Evolutionary conservation across 768 basidiomycete species (phyloP), one percentile per base, ranked within the genome.

Genomic region (Leucocoprinus leucothites): DNA sequence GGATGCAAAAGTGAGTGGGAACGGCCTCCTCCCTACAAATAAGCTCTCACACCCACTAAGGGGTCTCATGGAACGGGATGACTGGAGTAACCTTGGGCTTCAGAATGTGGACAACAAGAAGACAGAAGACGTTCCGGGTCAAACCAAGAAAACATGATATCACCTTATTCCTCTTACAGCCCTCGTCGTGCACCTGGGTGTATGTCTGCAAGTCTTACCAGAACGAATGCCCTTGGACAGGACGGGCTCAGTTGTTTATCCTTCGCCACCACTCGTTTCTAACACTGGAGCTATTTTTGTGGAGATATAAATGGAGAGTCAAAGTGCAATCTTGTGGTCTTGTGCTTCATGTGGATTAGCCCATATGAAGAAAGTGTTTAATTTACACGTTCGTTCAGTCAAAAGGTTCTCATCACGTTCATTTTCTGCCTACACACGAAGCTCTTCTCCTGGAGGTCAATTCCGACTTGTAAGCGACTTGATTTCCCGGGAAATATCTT

Each of bases 21-120:
- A 34, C 9, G 6, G 19, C 16, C 28, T 35, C 21, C 41, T n/a
- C 38, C 13, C 13, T 31, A 38, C 18, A 35, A 9, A 9, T 11
- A 22, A 40, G 31, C 49, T 9, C 16, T 19, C 36, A 51, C 31
- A 49, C 24, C 38, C 58, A 19, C 54, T 18, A 51, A 94, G 93
- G 61, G 90, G 88, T n/a, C 74, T 94, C 47, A 94, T 95, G 93
- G 85, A 89, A 60, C 78, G 80, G 44, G 93, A 94, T 63, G 85
- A 93, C 13, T 93, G 92, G 87, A 80, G 76, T 60, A 96, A 93
- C 66, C 77, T 96, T 48, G 93, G 93, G 5, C 69, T 94, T 57
- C 79, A 73, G 42, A 81, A 85, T 60, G 73, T 91, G 6, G 66
- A 65, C 26, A 52, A 48, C 48, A 64, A 69, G 40, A 60, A 64